These are phyloP conservation scores for Starmerella sp. DNA, from an alignment of 805 yeast genomes.

Conservation along the genomic window DNA sequence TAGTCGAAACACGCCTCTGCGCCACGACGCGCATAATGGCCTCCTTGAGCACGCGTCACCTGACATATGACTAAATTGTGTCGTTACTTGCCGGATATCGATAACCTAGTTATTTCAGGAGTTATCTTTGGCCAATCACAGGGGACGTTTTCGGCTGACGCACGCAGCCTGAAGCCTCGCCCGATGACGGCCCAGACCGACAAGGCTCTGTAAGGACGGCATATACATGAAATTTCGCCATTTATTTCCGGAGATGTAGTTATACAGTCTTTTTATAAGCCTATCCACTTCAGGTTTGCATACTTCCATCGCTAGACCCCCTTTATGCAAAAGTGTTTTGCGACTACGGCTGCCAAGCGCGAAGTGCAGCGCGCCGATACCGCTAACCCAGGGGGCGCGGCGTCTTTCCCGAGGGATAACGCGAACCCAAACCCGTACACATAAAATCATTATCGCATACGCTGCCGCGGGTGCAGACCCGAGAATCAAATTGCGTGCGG, in stretches of 20 bases:
- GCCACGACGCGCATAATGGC: background rate
- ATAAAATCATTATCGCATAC: background rate
- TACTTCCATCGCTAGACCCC: background rate
- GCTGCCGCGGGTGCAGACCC: background rate
- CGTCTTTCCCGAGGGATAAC: background rate
- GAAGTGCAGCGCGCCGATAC: background rate
- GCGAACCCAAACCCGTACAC: background rate
- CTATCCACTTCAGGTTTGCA: background rate
- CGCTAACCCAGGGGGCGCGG: background rate
- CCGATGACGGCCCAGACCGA: background rate
- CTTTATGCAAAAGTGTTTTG: background rate
- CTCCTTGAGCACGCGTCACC: background rate
- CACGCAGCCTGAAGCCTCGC: background rate
- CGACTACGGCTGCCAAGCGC: background rate
- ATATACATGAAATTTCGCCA: background rate
- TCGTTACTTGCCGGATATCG: constrained; percentile 1
- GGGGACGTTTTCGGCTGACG: background rate
- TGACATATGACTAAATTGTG: background rate
- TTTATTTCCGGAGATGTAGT: background rate
- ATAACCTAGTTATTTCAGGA: background rate
- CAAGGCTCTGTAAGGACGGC: background rate
- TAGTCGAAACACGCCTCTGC: background rate
- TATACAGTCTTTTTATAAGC: background rate
- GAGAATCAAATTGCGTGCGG: background rate
- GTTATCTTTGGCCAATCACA: constrained; percentile 4